Conservation (phyloP, 441 rosid species). For the Pelargonium citronellum region DNA sequence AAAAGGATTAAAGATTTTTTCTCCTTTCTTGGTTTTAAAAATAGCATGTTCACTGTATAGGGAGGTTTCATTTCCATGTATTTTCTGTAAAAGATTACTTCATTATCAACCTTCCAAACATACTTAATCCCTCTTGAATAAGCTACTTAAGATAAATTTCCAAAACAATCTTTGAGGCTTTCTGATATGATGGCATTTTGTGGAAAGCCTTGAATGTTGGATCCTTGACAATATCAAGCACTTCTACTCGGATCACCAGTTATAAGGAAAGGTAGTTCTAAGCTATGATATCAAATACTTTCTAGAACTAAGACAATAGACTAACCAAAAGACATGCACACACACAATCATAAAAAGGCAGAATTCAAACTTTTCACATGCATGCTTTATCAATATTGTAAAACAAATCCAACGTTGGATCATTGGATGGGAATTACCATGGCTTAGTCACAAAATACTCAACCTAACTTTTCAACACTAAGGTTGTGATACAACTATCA, state of each 20-base stretch:
- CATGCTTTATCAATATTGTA: conserved; percentile 17
- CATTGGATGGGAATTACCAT: conserved; percentile 12
- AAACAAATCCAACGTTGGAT: conserved; percentile 20
- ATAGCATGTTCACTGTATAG: too few species aligned
- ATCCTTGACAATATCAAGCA: too few species aligned
- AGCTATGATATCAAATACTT: neutral
- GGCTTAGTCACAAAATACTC: conserved; percentile 16
- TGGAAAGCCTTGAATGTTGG: neutral
- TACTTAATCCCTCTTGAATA: too few species aligned
- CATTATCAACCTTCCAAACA: too few species aligned
- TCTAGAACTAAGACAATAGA: conserved; percentile 16
- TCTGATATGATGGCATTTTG: too few species aligned
- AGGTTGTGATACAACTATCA: conserved; percentile 10
- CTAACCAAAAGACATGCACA: conserved; percentile 26
- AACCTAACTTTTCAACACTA: conserved; percentile 7
- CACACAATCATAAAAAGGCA: conserved; percentile 18
- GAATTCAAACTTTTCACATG: conserved; percentile 14
- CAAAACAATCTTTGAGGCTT: too few species aligned
- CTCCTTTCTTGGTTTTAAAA: too few species aligned
- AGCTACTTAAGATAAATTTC: too few species aligned
- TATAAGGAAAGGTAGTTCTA: conserved; percentile 25
- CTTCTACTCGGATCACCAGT: conserved; percentile 4
- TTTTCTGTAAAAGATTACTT: too few species aligned
- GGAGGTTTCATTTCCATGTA: too few species aligned
- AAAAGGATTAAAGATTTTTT: too few species aligned